phyloP scores from a whole-genome alignment of 139 green algal genomes.

The Microglena sp. region DNA sequence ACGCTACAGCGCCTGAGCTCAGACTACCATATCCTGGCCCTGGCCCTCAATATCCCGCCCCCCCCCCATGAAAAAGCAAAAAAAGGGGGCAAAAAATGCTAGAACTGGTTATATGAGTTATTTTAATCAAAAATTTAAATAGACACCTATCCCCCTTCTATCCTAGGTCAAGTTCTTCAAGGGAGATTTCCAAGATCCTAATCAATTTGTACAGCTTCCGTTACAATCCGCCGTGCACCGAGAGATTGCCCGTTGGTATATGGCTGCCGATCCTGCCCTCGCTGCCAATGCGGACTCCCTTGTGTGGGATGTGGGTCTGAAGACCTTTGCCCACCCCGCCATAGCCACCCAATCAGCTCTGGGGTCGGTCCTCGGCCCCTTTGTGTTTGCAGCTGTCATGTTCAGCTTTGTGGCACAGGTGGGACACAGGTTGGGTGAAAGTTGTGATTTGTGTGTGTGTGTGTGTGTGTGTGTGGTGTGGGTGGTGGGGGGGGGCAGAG shows the following conservation, averaged over 20 bases:
- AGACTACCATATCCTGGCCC: too few relatives aligned
- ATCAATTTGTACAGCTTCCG: slow-evolving; percentile 68
- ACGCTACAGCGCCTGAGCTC: too few relatives aligned
- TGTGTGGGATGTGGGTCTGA: background rate
- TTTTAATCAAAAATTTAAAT: background rate
- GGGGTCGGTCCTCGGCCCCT: slow-evolving; percentile 56
- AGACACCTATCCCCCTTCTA: background rate
- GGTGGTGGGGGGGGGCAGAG: too few relatives aligned
- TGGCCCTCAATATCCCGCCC: too few relatives aligned
- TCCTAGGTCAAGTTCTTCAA: slow-evolving; percentile 61
- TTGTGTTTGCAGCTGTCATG: slow-evolving; percentile 89
- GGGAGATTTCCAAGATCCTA: slow-evolving; percentile 52
- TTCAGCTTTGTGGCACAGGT: slow-evolving; percentile 71
- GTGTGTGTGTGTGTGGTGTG: too few relatives aligned
- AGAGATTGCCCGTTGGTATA: slow-evolving; percentile 48
- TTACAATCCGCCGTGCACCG: slow-evolving; percentile 68
- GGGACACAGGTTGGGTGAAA: background rate
- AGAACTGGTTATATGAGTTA: background rate
- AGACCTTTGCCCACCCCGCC: slow-evolving; percentile 68
- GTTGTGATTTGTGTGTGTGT: too few relatives aligned
- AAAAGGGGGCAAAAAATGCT: too few relatives aligned
- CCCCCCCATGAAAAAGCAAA: too few relatives aligned
- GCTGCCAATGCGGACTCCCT: background rate
- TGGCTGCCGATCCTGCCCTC: slow-evolving; percentile 4
- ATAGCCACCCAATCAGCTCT: slow-evolving; percentile 52